phyloP scores from a whole-genome alignment of 164 flowering plant genomes.

The Euptelea pleiosperma region DNA sequence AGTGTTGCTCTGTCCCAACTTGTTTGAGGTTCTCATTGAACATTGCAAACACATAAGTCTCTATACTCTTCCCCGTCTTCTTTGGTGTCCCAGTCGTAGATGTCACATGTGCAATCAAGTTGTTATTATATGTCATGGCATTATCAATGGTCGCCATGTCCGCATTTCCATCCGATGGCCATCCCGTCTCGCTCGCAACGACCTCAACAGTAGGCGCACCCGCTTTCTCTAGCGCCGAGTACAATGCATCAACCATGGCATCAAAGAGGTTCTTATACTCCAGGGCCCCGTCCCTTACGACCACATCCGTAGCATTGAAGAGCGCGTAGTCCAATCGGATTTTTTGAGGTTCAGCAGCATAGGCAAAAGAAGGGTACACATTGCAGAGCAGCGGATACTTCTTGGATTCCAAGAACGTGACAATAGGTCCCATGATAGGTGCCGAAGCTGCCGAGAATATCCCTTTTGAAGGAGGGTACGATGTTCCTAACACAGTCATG shows the following conservation, averaged over 20 bases:
- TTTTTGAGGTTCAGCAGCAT: not conserved
- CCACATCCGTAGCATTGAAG: not conserved
- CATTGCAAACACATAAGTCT: no score
- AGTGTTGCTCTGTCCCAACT: no score
- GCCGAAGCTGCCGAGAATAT: constrained; percentile 4
- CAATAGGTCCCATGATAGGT: constrained; percentile 5
- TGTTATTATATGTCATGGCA: no score
- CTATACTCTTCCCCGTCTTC: no score
- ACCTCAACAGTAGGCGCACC: constrained; percentile 1
- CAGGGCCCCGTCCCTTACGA: not conserved
- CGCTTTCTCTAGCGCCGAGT: not conserved
- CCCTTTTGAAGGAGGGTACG: constrained; percentile 20
- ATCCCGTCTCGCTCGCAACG: not conserved
- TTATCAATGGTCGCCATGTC: no score
- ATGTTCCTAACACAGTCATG: not conserved
- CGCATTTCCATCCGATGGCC: constrained; percentile 6
- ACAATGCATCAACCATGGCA: constrained; percentile 10
- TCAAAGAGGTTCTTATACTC: constrained; percentile 5
- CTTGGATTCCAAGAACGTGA: not conserved
- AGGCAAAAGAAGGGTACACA: constrained; percentile 10
- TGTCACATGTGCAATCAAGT: no score
- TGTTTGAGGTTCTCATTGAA: no score
- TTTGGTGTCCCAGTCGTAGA: no score
- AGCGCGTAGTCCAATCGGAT: constrained; percentile 5
- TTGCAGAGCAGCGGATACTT: constrained; percentile 12